These are phyloP conservation scores for Pythium rishiriense DNA, from an alignment of 352 stramenopile genomes.

Conservation along the genomic window DNA sequence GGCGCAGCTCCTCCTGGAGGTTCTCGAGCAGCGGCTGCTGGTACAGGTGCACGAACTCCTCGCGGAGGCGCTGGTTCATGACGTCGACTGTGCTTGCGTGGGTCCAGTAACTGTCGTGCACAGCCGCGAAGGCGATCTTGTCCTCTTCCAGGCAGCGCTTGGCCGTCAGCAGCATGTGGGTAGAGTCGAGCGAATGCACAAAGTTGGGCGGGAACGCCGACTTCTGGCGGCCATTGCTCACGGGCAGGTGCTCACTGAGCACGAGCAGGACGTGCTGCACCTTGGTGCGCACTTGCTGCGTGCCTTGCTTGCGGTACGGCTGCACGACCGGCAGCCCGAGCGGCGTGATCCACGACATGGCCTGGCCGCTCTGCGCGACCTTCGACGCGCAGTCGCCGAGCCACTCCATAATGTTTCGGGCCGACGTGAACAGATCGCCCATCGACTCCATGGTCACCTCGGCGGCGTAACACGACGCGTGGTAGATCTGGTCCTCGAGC, in stretches of 20 bases:
- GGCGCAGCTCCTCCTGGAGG: constrained; percentile 89
- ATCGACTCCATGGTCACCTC: constrained; percentile 96
- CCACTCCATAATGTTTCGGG: constrained; percentile 95
- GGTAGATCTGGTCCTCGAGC: constrained; percentile 88
- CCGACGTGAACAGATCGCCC: constrained; percentile 95
- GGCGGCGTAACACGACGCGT: constrained; percentile 91
- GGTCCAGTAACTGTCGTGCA: constrained; percentile 99
- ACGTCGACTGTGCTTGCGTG: constrained; percentile 94
- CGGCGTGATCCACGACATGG: constrained; percentile 98
- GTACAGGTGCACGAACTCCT: constrained; percentile 98
- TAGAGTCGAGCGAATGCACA: constrained; percentile 99
- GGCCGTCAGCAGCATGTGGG: constrained; percentile 99
- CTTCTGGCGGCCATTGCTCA: constrained; percentile 89
- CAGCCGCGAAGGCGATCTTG: constrained; percentile 94
- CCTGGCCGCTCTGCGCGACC: constrained; percentile 84
- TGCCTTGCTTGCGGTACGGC: constrained; percentile 92
- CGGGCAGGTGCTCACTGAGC: constrained; percentile 53
- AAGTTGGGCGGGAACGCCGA: constrained; percentile 99
- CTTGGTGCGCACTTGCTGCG: constrained; percentile 79
- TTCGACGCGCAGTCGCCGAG: constrained; percentile 71
- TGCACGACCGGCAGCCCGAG: constrained; percentile 98
- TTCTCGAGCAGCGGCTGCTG: constrained; percentile 95
- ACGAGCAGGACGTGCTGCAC: constrained; percentile 91
- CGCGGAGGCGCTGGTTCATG: constrained; percentile 93
- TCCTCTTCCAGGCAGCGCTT: constrained; percentile 92